phyloP scores from a whole-genome alignment of 2,329 filamentous ascomycete genomes.

The Monosporascus cannonballus region DNA sequence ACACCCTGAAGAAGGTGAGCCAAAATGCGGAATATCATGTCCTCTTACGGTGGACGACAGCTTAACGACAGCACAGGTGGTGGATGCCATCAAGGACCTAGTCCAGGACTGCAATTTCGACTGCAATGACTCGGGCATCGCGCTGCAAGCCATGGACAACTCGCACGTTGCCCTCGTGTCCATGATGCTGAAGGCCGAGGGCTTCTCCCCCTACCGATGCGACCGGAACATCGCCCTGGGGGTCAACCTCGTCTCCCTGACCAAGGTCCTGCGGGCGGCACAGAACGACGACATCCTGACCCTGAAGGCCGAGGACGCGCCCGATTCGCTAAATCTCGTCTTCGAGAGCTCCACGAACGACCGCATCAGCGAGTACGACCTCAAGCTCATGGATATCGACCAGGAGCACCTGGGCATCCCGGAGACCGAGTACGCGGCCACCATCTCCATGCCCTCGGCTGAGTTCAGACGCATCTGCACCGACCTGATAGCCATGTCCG shows the following conservation, averaged over 20 bases:
- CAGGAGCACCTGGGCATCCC: conserved; percentile 98
- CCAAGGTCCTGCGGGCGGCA: conserved; percentile 92
- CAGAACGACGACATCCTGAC: conserved; percentile 93
- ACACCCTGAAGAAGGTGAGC: conserved; percentile 86
- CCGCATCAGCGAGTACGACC: conserved; percentile 95
- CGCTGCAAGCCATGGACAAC: conserved; percentile 99
- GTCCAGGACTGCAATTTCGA: conserved; percentile 99
- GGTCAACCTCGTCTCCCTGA: conserved; percentile 93
- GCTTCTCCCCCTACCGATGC: conserved; percentile 92
- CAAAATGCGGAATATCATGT: background rate
- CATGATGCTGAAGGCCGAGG: conserved; percentile 96
- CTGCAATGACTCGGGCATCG: conserved; percentile 99
- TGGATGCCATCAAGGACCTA: conserved; percentile 98
- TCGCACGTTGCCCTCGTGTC: conserved; percentile 98
- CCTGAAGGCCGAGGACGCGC: conserved; percentile 92
- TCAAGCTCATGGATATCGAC: conserved; percentile 99
- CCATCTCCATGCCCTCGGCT: conserved; percentile 76
- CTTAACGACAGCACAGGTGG: conserved; percentile 55
- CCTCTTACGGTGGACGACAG: background rate
- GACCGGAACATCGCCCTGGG: conserved; percentile 98
- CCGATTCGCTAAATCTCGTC: conserved; percentile 89
- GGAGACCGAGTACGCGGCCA: conserved; percentile 96
- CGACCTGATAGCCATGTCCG: conserved; percentile 85
- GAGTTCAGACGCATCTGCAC: conserved; percentile 96
- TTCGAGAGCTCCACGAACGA: conserved; percentile 90